These are phyloP conservation scores for Penicillium longicatenatum DNA, from an alignment of 495 filamentous ascomycete species.

Conservation along the genomic window DNA sequence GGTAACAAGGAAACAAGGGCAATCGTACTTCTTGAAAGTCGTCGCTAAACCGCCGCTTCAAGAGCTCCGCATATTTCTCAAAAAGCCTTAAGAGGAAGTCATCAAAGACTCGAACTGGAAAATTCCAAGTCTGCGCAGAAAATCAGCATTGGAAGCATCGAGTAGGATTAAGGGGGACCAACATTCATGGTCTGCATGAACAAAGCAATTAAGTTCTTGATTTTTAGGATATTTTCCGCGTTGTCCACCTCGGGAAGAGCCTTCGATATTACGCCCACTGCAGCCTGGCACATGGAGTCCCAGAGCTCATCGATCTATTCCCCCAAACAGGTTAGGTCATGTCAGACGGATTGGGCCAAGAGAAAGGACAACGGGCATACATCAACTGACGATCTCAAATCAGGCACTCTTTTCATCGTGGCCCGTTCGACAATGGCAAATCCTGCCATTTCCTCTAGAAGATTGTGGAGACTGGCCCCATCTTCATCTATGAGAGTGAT, in stretches of 20 bases:
- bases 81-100: constrained; percentile 83
- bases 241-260: constrained; percentile 76
- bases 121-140: constrained; percentile 74
- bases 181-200: constrained; percentile 98
- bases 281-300: constrained; percentile 95
- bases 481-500: constrained; percentile 73
- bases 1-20: background rate
- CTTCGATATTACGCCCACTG: constrained; percentile 75
- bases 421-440: constrained; percentile 96
- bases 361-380: constrained; percentile 43
- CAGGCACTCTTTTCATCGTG: constrained; percentile 83
- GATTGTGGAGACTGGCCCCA: constrained; percentile 73
- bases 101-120: constrained; percentile 79
- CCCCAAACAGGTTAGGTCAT: constrained; percentile 10
- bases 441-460: constrained; percentile 90
- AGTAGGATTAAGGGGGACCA: constrained; percentile 20
- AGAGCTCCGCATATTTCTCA: constrained; percentile 87
- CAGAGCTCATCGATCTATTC: constrained; percentile 88
- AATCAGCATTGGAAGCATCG: constrained; percentile 14
- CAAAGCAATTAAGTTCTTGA: constrained; percentile 86
- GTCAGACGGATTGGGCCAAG: background rate
- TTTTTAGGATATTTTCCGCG: constrained; percentile 82
- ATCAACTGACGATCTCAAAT: constrained; percentile 80
- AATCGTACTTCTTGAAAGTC: constrained; percentile 81
- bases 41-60: constrained; percentile 86